Evolutionary conservation across 192 early-diverging fungal species (phyloP), one percentile per base, ranked within the genome.

Genomic region (Linnemannia exigua): DNA sequence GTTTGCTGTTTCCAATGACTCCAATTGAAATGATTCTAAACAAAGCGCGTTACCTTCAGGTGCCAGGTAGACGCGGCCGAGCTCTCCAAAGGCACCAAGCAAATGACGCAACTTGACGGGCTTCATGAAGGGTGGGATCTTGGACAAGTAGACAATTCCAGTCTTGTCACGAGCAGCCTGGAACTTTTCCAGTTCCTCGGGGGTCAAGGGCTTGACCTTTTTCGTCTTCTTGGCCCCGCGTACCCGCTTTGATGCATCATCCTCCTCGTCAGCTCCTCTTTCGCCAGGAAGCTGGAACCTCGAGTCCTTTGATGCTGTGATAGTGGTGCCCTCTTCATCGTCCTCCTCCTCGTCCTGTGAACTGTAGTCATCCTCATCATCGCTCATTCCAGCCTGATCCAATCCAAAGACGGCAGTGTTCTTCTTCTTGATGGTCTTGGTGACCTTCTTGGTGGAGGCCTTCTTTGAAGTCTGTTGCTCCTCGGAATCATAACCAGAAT

Each of bases 121-220:
- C 76, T 95, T 95, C 98, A 99, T 99, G 88, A 97, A 98, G 17
- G 96, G 97, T 22, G 98, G 98, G 19, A 99, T 88, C 22, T 95
- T 90, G 20, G 97, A 97, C 68, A 99, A 87, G 88, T 99, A 99
- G 35, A 96, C 91, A 15, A 99, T 94, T 11, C 98, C 98, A 0
- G 96, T 95, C 67, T 91, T 91, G 54, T 96, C 92, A 16, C 94
- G 89, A 25, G 90, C 94, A 46, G 87, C 79, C 82, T 95, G 88
- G 87, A 95, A 94, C 71, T 94, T 90, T 41, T 88, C 85, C 9
- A 97, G 81, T 28, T 90, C 90, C 52, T 87, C 88, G 0, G 89
- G 85, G 5, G 92, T 92, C 54, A 97, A 77, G 5, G 94, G 92
- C 76, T 94, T 93, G 31, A 93, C 78, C 28, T 90, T 88, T 25